A percentile compares a stretch with the other conserved stretches of the same genome.
Evolutionary conservation across 148 eudicot genomes (phyloP).

Genomic region (Silene conica): DNA sequence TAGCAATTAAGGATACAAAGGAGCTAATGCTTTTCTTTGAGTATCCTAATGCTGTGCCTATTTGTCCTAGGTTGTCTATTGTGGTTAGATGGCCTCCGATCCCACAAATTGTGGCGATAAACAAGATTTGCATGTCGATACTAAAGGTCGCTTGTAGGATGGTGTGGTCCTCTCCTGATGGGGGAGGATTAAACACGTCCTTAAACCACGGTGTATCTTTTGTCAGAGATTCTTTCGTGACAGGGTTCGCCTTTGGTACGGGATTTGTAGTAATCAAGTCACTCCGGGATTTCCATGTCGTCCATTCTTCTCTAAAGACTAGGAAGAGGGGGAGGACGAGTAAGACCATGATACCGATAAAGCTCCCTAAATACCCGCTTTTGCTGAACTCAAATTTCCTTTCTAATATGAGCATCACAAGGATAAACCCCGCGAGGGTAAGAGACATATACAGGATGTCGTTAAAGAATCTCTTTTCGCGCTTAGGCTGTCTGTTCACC

Average conservation of each 20-base stretch:
- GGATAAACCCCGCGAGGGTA: constrained; percentile 12
- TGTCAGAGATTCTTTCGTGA: not conserved
- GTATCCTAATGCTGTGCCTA: constrained; percentile 15
- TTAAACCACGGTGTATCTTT: constrained; percentile 1
- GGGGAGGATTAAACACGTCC: constrained; percentile 11
- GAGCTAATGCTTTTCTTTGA: constrained; percentile 15
- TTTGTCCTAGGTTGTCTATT: constrained; percentile 19
- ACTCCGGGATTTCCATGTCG: constrained; percentile 3
- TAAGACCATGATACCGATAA: not conserved
- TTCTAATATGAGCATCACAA: constrained; percentile 11
- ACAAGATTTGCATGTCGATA: constrained; percentile 18
- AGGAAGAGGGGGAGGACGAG: constrained; percentile 11
- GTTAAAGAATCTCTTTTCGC: constrained; percentile 12
- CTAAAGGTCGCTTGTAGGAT: constrained; percentile 19
- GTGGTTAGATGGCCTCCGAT: constrained; percentile 17
- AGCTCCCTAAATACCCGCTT: constrained; percentile 8
- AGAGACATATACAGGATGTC: constrained; percentile 6
- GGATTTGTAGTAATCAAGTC: not conserved
- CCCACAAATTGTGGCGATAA: constrained; percentile 18
- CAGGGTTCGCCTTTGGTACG: not conserved
- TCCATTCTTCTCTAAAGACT: constrained; percentile 10
- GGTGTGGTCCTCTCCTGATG: constrained; percentile 15
- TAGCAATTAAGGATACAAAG: constrained; percentile 16
- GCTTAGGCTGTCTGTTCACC: not conserved
- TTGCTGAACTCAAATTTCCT: constrained; percentile 3